These are phyloP conservation scores for Asterionellopsis glacialis DNA, from an alignment of 108 stramenopile species.

Conservation along the genomic window DNA sequence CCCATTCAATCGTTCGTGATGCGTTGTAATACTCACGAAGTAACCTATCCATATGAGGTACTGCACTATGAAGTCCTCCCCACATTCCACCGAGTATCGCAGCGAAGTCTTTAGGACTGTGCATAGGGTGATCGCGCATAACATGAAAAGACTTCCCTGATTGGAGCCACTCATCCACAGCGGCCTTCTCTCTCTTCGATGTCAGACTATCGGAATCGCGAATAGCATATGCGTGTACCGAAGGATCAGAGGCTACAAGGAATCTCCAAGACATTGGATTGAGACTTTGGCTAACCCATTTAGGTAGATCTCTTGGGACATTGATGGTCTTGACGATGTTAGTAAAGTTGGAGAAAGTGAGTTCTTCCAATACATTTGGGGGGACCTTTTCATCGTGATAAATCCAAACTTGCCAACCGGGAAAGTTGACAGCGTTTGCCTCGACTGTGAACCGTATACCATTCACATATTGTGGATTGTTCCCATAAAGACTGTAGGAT, in stretches of 20 bases:
- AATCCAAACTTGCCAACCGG: conserved; percentile 4
- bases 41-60: too few species aligned
- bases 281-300: neutral
- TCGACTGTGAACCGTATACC: neutral
- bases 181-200: conserved; percentile 2
- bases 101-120: neutral
- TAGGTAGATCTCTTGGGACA: neutral
- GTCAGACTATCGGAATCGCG: conserved; percentile 4
- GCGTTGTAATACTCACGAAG: too few species aligned
- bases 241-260: conserved; percentile 1
- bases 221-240: neutral
- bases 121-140: conserved; percentile 5
- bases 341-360: neutral
- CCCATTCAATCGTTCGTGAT: neutral
- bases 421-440: neutral
- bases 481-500: neutral
- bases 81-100: conserved; percentile 2
- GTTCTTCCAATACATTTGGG: neutral
- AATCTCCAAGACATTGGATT: conserved; percentile 6
- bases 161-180: conserved; percentile 8
- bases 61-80: conserved; percentile 1
- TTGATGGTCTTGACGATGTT: conserved; percentile 1
- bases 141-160: conserved; percentile 6
- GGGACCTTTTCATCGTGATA: conserved; percentile 5
- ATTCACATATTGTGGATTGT: neutral